These are phyloP conservation scores for Yamadazyma phyllophila DNA, from an alignment of 805 yeast genomes.

Conservation along the genomic window DNA sequence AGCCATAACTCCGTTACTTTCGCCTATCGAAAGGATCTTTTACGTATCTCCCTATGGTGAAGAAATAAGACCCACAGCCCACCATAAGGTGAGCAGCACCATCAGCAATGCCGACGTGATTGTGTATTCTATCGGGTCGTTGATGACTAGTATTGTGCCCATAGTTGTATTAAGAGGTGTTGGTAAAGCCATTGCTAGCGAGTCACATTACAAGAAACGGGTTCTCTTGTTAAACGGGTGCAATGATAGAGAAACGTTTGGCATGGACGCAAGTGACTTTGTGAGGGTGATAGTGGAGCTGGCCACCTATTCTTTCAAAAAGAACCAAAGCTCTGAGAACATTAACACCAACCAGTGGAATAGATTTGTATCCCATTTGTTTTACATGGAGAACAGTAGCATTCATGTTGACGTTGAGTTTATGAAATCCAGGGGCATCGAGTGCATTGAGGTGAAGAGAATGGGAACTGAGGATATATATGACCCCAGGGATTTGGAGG, in stretches of 20 bases:
- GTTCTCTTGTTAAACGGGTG: slow-evolving; percentile 71
- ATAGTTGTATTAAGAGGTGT: slow-evolving; percentile 70
- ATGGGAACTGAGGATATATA: slow-evolving; percentile 28
- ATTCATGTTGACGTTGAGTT: slow-evolving; percentile 46
- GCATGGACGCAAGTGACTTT: slow-evolving; percentile 60
- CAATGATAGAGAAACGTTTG: slow-evolving; percentile 75
- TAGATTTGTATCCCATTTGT: slow-evolving; percentile 59
- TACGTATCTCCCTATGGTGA: slow-evolving; percentile 87
- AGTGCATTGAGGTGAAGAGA: slow-evolving; percentile 42
- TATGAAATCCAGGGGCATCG: slow-evolving; percentile 44
- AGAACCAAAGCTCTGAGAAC: slow-evolving; percentile 7
- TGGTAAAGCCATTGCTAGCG: slow-evolving; percentile 55
- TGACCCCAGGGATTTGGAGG: slow-evolving; percentile 42
- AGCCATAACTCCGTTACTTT: slow-evolving; percentile 55
- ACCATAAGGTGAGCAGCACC: slow-evolving; percentile 54
- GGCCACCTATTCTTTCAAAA: slow-evolving; percentile 47
- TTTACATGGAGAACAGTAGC: slow-evolving; percentile 51
- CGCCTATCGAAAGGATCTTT: slow-evolving; percentile 70
- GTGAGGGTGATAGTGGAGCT: slow-evolving; percentile 55
- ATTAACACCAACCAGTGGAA: slow-evolving; percentile 28
- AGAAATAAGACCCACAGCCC: slow-evolving; percentile 76
- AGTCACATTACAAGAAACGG: slow-evolving; percentile 31
- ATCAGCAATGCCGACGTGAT: slow-evolving; percentile 53
- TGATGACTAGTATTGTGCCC: slow-evolving; percentile 86
- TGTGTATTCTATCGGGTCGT: slow-evolving; percentile 80